These are phyloP conservation scores for Aspergillus persii DNA, from an alignment of 2,329 filamentous ascomycete species.

Conservation along the genomic window DNA sequence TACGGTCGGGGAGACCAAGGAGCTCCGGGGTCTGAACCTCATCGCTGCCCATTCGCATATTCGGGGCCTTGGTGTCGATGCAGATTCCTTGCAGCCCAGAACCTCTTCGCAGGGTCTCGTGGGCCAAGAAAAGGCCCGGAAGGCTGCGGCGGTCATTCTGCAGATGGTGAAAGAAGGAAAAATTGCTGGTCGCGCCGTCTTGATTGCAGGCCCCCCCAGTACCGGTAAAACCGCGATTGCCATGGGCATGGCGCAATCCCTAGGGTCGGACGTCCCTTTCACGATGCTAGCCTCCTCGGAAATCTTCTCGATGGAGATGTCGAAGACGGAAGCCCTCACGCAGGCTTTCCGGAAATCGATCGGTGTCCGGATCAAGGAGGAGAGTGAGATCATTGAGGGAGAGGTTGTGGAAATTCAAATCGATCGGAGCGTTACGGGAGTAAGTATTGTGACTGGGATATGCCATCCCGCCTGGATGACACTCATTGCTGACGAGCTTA, in stretches of 20 bases:
- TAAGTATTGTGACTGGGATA: conserved; percentile 31
- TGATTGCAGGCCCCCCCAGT: conserved; percentile 93
- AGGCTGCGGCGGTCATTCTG: conserved; percentile 91
- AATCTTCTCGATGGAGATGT: conserved; percentile 99
- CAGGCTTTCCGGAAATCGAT: conserved; percentile 99
- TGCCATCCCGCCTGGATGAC: not conserved
- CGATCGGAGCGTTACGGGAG: conserved; percentile 90
- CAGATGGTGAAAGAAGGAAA: conserved; percentile 99
- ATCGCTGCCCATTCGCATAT: conserved; percentile 99
- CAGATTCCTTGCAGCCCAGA: conserved; percentile 84
- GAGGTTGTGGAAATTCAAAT: conserved; percentile 99
- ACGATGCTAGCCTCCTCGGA: conserved; percentile 94
- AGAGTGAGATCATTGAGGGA: conserved; percentile 98
- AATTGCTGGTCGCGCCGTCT: conserved; percentile 89
- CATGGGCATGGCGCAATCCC: conserved; percentile 97
- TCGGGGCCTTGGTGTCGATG: conserved; percentile 88
- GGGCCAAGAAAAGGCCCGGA: conserved; percentile 92
- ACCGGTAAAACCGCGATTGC: conserved; percentile 98
- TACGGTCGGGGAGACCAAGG: conserved; percentile 91
- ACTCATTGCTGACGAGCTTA: conserved; percentile 26
- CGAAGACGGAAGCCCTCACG: conserved; percentile 95
- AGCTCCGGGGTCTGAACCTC: conserved; percentile 93
- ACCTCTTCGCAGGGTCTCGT: conserved; percentile 86
- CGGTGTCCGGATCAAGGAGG: conserved; percentile 95
- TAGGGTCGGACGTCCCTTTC: conserved; percentile 92